Base-by-base conservation (phyloP, 2,329 filamentous ascomycete species). In the Escovopsis weberi region DNA sequence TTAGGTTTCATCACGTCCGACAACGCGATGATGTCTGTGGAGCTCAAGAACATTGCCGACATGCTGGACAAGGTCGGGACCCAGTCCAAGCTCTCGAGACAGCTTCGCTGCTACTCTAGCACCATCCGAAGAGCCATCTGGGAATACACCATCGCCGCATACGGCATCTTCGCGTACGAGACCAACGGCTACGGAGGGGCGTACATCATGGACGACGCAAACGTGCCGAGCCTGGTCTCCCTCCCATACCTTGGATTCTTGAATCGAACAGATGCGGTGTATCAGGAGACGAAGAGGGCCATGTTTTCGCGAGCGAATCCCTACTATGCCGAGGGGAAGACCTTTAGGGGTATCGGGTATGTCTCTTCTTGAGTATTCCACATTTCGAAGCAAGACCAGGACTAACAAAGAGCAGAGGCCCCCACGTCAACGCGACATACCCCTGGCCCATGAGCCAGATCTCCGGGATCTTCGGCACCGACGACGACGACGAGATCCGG, bases 281-380 rank as follows among this genome's bases (percentile, higher is more conserved):
- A 94, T 58, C 74, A 81, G 54, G 86, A 84, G 57, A 94, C 86
- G 0, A 74, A 87, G 43, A 72, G 72, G 43, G 89, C 88, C 72
- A 77, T 91, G 45, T 72, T 93, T 19, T 75, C 75, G 44, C 74
- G 75, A 43, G 75, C 76, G 0, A 94, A 94, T 53, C 85, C 86
- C 0, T 94, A 91, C 60, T 94, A 74, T 51, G 53, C 51, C 0
- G 49, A 40, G 8, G 52, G 54, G 12, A 42, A 49, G 38, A 40
- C 42, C 4, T 56, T 53, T n/a, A 45, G 44, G 11, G 53, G 54
- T 4, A 51, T 55, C 32, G 53, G 54, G 53, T 55, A 43, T 45
- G 54, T 47, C 12, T 37, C 11, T 33, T 32, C 32, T 10, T 33
- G 18, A 26, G 4, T n/a, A 12, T 18, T 11, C 37, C 12, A n/a